These are phyloP conservation scores for Debaryomyces robertsiae DNA, from an alignment of 1,139 yeast genomes.

Conservation along the genomic window DNA sequence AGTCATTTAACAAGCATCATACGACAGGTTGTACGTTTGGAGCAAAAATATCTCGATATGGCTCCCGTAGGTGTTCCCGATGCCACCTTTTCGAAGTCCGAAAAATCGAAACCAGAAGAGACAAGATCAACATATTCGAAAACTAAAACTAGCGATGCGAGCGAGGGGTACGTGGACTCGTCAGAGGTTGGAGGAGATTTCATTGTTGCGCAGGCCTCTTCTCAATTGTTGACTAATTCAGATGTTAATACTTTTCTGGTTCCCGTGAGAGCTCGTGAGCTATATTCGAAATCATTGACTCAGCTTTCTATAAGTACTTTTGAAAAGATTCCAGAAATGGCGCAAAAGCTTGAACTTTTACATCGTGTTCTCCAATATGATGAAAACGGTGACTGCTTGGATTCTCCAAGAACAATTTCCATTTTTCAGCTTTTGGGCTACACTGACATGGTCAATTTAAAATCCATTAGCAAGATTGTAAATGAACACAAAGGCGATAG, in stretches of 20 bases:
- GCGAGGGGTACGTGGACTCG: constrained; percentile 8
- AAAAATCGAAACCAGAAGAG: constrained; percentile 26
- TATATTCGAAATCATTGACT: constrained; percentile 33
- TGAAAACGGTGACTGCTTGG: constrained; percentile 38
- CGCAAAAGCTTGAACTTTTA: constrained; percentile 50
- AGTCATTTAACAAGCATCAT: constrained; percentile 22
- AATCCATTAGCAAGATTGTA: constrained; percentile 4
- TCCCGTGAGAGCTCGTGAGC: constrained; percentile 36
- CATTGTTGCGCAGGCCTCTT: constrained; percentile 41
- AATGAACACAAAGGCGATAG: background rate
- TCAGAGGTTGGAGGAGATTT: constrained; percentile 29
- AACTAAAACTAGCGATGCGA: constrained; percentile 5
- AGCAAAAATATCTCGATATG: constrained; percentile 33
- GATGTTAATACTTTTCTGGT: constrained; percentile 42
- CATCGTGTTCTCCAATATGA: constrained; percentile 57
- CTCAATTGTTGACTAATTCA: constrained; percentile 39
- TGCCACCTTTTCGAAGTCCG: constrained; percentile 30
- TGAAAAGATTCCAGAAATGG: constrained; percentile 30
- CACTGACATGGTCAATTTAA: constrained; percentile 25
- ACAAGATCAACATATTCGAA: constrained; percentile 12
- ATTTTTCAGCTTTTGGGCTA: constrained; percentile 48
- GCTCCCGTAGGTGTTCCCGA: constrained; percentile 48
- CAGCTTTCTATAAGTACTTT: constrained; percentile 37
- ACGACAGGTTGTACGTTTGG: constrained; percentile 32
- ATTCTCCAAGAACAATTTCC: constrained; percentile 51